phyloP scores from a whole-genome alignment of 805 yeast species.

The Saccharomycopsis fermentans region DNA sequence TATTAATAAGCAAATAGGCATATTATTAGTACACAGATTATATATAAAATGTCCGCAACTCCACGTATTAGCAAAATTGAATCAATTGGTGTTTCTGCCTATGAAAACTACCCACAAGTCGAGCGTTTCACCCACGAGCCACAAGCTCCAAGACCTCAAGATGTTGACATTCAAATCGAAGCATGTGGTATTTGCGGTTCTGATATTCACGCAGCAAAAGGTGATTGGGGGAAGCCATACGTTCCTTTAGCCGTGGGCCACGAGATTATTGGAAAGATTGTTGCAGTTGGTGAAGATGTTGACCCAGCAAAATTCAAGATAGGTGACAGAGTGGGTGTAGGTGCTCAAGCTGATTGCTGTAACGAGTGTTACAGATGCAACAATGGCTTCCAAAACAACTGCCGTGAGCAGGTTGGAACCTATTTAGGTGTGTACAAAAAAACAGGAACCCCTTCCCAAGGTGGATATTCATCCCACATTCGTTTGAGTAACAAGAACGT shows the following conservation, averaged over 20 bases:
- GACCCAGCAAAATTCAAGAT: conserved; percentile 22
- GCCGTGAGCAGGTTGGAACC: neutral
- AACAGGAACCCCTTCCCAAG: conserved; percentile 28
- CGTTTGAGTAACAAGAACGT: conserved; percentile 34
- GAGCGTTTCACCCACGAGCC: conserved; percentile 13
- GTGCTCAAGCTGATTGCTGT: conserved; percentile 33
- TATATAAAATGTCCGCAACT: neutral
- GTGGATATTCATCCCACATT: conserved; percentile 41
- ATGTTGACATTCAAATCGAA: conserved; percentile 47
- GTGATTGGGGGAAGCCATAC: conserved; percentile 17
- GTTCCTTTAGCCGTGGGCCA: conserved; percentile 23
- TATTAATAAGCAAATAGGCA: too few species aligned
- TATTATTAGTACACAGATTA: too few species aligned
- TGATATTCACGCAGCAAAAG: conserved; percentile 26
- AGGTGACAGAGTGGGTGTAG: conserved; percentile 38
- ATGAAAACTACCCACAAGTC: conserved; percentile 21
- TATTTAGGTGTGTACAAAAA: conserved; percentile 13
- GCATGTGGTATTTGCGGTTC: conserved; percentile 62
- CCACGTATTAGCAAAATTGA: neutral
- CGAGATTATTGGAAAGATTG: conserved; percentile 23
- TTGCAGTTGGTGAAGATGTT: conserved; percentile 26
- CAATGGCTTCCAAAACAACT: neutral
- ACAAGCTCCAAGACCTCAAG: conserved; percentile 18
- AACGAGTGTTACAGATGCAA: neutral
- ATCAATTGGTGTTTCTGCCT: conserved; percentile 18